Base-by-base conservation (phyloP, 2,329 filamentous ascomycete genomes). In the Sporothrix luriei region DNA sequence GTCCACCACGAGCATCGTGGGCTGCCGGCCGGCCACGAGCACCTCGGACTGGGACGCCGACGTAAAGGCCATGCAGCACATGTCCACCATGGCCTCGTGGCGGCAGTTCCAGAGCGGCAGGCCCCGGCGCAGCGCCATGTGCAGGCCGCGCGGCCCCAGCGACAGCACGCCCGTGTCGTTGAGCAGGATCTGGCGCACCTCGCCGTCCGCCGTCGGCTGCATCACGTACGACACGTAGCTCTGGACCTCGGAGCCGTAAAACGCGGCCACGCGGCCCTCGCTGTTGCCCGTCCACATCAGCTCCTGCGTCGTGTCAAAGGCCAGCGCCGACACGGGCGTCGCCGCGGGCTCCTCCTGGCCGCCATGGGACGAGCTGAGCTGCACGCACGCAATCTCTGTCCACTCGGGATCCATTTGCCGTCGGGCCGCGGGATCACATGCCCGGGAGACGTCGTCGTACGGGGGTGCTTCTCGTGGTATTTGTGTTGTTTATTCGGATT, bases 21-120 rank as follows among this genome's bases (percentile, higher is more conserved):
- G 87, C 79, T 99, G 95, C 74, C 90, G 87, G 61, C 95, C 95
- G 61, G 93, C 95, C 46, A 94, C 91, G 24, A 99, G 82, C 70
- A 99, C 90, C 76, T 97, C 91, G 16, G 87, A 86, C 33, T 91
- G 92, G 10, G 91, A 91, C 76, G 93, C 93, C 38, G 92, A 93
- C 1, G 93, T 96, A 77, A 97, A 97, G 78, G 91, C 94, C 93
- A 98, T 98, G 79, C 95, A 98, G 75, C 89, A 88, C 73, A 99
- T 82, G 76, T 97, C 92, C 73, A 86, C 88, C 90, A 98, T 97
- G 69, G 91, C 90, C 38, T 66, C 70, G 67, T 74, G 71, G 24
- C 73, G 87, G 72, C 97, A 84, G 79, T 97, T 93, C 94, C 95
- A 98, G 82, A 95, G 85, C 67, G 93, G 89, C 69, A 92, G 82